These are phyloP conservation scores for Pluteus cervinus DNA, from an alignment of 768 basidiomycete species.

Conservation along the genomic window DNA sequence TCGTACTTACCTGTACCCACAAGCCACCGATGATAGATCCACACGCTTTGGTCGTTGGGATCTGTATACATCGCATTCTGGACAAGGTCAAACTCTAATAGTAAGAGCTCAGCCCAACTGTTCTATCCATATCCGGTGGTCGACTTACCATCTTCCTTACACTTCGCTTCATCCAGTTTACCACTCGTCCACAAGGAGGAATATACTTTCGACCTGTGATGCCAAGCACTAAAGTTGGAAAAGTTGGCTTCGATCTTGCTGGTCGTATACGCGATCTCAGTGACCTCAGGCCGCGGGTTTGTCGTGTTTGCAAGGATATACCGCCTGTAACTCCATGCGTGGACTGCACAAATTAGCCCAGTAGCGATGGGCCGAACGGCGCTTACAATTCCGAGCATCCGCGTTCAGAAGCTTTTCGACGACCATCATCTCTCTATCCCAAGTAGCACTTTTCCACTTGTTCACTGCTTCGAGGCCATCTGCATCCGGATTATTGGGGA, in stretches of 20 bases:
- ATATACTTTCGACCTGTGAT: slow-evolving; percentile 86
- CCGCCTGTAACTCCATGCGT: slow-evolving; percentile 92
- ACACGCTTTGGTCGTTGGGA: slow-evolving; percentile 92
- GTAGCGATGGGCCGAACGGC: slow-evolving; percentile 1
- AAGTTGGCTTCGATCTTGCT: slow-evolving; percentile 92
- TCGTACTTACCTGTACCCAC: slow-evolving; percentile 61
- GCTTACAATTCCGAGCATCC: slow-evolving; percentile 90
- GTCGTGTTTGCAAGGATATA: slow-evolving; percentile 76
- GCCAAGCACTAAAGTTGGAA: slow-evolving; percentile 99
- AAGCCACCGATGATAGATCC: slow-evolving; percentile 99
- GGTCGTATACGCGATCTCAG: slow-evolving; percentile 83
- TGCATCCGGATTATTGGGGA: slow-evolving; percentile 67
- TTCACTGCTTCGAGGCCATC: too few species aligned
- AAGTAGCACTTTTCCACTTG: slow-evolving; percentile 79
- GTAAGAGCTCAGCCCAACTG: slow-evolving; percentile 1
- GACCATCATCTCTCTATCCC: slow-evolving; percentile 81
- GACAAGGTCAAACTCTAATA: slow-evolving; percentile 84
- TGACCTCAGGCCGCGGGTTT: slow-evolving; percentile 40
- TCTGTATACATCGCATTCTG: slow-evolving; percentile 95
- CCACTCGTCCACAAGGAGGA: slow-evolving; percentile 58
- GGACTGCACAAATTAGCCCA: slow-evolving; percentile 47
- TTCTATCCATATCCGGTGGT: background rate
- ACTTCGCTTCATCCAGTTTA: slow-evolving; percentile 42
- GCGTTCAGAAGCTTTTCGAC: slow-evolving; percentile 90
- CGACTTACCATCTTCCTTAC: slow-evolving; percentile 62